Evolutionary conservation across 1,284 basidiomycete species (phyloP).

Genomic region (Leccinum fallax): DNA sequence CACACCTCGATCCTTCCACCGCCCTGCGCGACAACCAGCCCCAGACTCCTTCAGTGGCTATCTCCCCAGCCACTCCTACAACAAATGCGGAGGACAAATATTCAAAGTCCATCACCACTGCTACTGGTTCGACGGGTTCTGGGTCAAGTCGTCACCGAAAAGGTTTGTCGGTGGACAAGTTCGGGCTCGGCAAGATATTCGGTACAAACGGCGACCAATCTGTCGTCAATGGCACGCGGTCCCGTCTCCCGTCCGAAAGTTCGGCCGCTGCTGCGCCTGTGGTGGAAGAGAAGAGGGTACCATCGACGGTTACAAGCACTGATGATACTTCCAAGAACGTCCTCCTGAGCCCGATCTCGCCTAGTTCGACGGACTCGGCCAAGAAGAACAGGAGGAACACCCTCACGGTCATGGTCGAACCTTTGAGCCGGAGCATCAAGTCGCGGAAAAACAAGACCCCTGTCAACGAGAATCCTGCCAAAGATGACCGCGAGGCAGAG

Average conservation of each 20-base stretch:
- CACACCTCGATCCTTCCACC: slow-evolving; percentile 24
- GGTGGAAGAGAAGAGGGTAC: slow-evolving; percentile 26
- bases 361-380: slow-evolving; percentile 32
- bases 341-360: slow-evolving; percentile 39
- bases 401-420: slow-evolving; percentile 81
- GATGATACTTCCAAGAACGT: slow-evolving; percentile 27
- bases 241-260: slow-evolving; percentile 46
- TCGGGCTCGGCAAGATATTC: slow-evolving; percentile 70
- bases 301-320: slow-evolving; percentile 2
- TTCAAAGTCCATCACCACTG: slow-evolving; percentile 35
- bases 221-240: slow-evolving; percentile 30
- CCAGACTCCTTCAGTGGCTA: slow-evolving; percentile 42
- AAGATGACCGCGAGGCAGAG: slow-evolving; percentile 36
- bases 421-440: slow-evolving; percentile 63
- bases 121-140: slow-evolving; percentile 40
- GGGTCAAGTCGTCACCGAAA: slow-evolving; percentile 57
- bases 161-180: slow-evolving; percentile 73
- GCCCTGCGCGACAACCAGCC: slow-evolving; percentile 29
- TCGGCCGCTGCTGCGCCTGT: slow-evolving; percentile 31
- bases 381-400: slow-evolving; percentile 77
- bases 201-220: slow-evolving; percentile 37
- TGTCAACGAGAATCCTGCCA: slow-evolving; percentile 38
- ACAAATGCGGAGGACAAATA: slow-evolving; percentile 40
- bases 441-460: slow-evolving; percentile 45
- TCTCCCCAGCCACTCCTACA: slow-evolving; percentile 53